Conservation (phyloP, 257 asterid genomes). For the Petrea volubilis region DNA sequence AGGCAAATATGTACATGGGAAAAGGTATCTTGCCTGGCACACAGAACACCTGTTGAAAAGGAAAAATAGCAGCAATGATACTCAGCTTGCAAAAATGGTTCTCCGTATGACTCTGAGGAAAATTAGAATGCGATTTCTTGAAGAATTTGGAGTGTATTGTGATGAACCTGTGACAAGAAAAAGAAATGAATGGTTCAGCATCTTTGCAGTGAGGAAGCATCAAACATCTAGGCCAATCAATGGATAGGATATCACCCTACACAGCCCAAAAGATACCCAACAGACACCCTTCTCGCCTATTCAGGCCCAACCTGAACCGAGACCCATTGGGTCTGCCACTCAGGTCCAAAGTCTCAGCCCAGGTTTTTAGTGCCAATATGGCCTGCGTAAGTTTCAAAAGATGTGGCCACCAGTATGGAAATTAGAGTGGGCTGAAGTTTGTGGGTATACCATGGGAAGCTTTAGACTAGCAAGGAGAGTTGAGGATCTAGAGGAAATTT, state of each 20-base stretch:
- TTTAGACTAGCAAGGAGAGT: not conserved
- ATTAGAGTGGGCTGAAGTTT: not conserved
- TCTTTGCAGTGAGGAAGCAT: constrained; percentile 15
- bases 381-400: too few species aligned
- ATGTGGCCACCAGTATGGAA: not conserved
- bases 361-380: too few species aligned
- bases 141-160: constrained; percentile 92
- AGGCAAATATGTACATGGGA: constrained; percentile 1
- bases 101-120: not conserved
- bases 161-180: constrained; percentile 74
- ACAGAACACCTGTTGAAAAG: not conserved
- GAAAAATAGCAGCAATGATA: constrained; percentile 7
- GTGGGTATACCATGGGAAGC: constrained; percentile 3
- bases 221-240: not conserved
- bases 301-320: too few species aligned
- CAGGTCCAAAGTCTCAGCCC: too few species aligned
- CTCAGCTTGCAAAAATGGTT: constrained; percentile 25
- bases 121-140: constrained; percentile 89
- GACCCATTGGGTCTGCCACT: too few species aligned
- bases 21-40: not conserved
- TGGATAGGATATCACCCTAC: too few species aligned
- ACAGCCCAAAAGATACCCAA: too few species aligned
- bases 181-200: constrained; percentile 26
- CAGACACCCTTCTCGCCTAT: too few species aligned
- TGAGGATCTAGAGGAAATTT: not conserved